Conservation (phyloP, 441 rosid genomes). For the Croton setiger region DNA sequence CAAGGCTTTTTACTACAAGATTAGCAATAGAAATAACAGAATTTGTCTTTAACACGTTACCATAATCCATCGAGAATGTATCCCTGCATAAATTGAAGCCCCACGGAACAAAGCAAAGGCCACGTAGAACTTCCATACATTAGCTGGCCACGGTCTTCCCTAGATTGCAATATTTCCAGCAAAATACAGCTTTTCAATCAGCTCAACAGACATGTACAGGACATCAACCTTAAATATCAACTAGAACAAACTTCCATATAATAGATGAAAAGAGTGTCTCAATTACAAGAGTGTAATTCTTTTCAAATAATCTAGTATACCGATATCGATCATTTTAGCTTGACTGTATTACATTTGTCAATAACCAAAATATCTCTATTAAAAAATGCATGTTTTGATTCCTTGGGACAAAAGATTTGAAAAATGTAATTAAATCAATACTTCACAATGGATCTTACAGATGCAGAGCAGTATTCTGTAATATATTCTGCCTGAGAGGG, state of each 20-base stretch:
- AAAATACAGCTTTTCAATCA: slow-evolving; percentile 9
- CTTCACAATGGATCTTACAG: slow-evolving; percentile 45
- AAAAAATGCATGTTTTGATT: not conserved
- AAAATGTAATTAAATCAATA: slow-evolving; percentile 3
- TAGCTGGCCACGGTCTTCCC: slow-evolving; percentile 91
- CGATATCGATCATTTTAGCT: not conserved
- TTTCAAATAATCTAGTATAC: not conserved
- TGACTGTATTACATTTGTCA: not conserved
- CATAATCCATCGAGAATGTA: slow-evolving; percentile 85
- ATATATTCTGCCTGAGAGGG: slow-evolving; percentile 78
- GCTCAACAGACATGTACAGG: not conserved
- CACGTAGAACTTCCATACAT: slow-evolving; percentile 84
- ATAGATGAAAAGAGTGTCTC: slow-evolving; percentile 2
- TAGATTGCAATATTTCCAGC: slow-evolving; percentile 34
- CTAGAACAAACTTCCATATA: not conserved
- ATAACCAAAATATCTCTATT: not conserved
- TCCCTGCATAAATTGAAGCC: slow-evolving; percentile 75
- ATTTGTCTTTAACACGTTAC: slow-evolving; percentile 36
- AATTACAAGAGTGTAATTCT: slow-evolving; percentile 4
- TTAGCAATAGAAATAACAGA: not conserved
- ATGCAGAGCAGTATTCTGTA: slow-evolving; percentile 71
- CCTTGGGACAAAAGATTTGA: not conserved
- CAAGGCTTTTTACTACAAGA: slow-evolving; percentile 10
- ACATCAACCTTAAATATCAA: slow-evolving; percentile 12
- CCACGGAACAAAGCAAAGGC: slow-evolving; percentile 84